These are phyloP conservation scores for Teratosphaeriaceae sp. DNA, from an alignment of 2,329 filamentous ascomycete species.

Conservation along the genomic window DNA sequence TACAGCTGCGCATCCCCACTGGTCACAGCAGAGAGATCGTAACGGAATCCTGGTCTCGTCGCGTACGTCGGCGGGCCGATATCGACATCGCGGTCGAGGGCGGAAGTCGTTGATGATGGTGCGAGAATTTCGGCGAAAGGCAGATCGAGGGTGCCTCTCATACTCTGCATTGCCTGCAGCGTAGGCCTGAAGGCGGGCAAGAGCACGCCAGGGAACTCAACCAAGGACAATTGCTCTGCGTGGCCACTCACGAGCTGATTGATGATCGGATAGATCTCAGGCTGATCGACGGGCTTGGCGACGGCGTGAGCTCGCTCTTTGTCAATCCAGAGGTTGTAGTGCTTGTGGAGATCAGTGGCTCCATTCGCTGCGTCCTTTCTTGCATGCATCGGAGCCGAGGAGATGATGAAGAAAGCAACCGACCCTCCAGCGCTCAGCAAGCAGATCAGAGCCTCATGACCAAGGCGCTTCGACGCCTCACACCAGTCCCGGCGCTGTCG, in stretches of 20 bases:
- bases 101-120: conserved; percentile 11
- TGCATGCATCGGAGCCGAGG: not conserved
- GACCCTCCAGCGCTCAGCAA: conserved; percentile 34
- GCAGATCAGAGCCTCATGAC: conserved; percentile 46
- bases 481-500: conserved; percentile 44
- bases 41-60: conserved; percentile 42
- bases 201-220: conserved; percentile 58
- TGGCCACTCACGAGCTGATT: not conserved
- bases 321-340: conserved; percentile 6
- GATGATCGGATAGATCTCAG: conserved; percentile 6
- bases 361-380: not conserved
- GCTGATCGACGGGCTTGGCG: conserved; percentile 8
- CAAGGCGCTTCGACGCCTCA: conserved; percentile 43
- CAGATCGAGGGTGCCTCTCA: conserved; percentile 31
- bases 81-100: conserved; percentile 13
- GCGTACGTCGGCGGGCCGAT: conserved; percentile 49
- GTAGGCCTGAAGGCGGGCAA: conserved; percentile 53
- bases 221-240: conserved; percentile 28
- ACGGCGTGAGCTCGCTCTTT: conserved; percentile 9
- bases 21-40: conserved; percentile 32
- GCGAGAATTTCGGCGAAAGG: conserved; percentile 27
- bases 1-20: conserved; percentile 12
- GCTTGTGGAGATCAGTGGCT: conserved; percentile 2
- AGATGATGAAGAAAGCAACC: conserved; percentile 24
- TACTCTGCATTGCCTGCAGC: conserved; percentile 49